Evolutionary conservation across 208 protist species (phyloP), one percentile per base, ranked within the genome.

Genomic region (Trypanosoma avium): DNA sequence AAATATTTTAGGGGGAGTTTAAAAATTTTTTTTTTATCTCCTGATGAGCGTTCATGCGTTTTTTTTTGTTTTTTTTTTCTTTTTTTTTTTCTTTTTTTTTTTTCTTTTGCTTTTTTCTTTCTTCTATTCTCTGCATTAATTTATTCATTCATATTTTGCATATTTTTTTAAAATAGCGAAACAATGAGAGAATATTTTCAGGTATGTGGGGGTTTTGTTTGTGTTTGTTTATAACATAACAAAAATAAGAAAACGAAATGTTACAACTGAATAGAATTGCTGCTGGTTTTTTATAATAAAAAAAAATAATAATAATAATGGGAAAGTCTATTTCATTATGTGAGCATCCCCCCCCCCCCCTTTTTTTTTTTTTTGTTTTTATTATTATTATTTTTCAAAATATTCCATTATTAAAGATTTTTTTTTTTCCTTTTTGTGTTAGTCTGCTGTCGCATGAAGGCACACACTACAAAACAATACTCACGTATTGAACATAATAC

Each of bases 21-120:
- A 54, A 30, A 67, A 46, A 54, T 61, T 60, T 10, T 80, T 45
- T 43, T 54, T 67, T 45, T 67, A 29, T 40, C 30, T 59, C 19
- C 27, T 49, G 60, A 15, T 55, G 15, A 46, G 32, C 50, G 7
- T 50, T 30, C 38, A 17, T 58, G 48, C 29, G 2, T 68, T 45
- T 17, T 6, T 33, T 45, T 10, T 32, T 22, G 17, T 32, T 6
- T 61, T 64, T 55, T 10, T 50, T 61, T 26, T 43, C 53, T 19
- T 62, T 61, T n/a, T 55, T 46, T 33, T 36, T 64, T 27, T 63
- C 35, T 54, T 35, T 36, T 50, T 27, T 32, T 35, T 47, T 33
- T 58, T 64, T 62, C 22, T 57, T 32, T 13, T 42, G 1, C 7
- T 9, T 42, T 42, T 15, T 42, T 42, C 12, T 15, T 42, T 42